Base-by-base conservation (phyloP, 192 early-diverging fungal species). In the Entrophospora sp. region DNA sequence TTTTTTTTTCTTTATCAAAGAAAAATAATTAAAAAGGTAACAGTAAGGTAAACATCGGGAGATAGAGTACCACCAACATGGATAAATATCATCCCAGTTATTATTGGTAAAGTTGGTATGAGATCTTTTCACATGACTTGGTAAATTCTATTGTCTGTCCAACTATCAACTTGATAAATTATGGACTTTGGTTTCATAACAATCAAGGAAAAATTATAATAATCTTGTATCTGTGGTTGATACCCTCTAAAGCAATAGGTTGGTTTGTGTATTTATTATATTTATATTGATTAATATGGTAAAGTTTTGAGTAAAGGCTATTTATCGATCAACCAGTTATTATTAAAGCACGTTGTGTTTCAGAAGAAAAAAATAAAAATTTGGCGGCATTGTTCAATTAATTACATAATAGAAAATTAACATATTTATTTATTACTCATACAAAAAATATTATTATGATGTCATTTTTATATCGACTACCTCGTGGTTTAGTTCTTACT, bases 81-180 rank as follows among this genome's bases (percentile, higher is more conserved):
- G 96, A 99, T 84, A 99, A 93, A 89, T 97, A 93, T 90, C 96
- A 99, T 85, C 96, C 96, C 70, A 95, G 96, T 79, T 99, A 99
- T 92, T 99, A 95, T n/a, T 73, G 96, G 96, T 83, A 97, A 99
- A 85, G 95, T 99, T 81, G 96, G 96, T 94, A 96, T 96, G 96
- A 91, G 96, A 73, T 85, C 91, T 81, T 97, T 93, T 92, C 95
- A 97, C 88, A 82, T 87, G 88, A 97, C 92, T 82, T 73, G 83
- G 96, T 83, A 67, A 87, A 75, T 82, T 81, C 79, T 87, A 90
- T 87, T n/a, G n/a, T n/a, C n/a, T 79, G 85, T 71, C 89, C 90
- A 61, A 81, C 85, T 72, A 74, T 97, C 83, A 98, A 98, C 84
- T 75, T 96, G 49, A 98, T 82, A 89, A 87, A 73, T 75, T 98